phyloP scores from a whole-genome alignment of 768 basidiomycete genomes.

The Zangia roseola region DNA sequence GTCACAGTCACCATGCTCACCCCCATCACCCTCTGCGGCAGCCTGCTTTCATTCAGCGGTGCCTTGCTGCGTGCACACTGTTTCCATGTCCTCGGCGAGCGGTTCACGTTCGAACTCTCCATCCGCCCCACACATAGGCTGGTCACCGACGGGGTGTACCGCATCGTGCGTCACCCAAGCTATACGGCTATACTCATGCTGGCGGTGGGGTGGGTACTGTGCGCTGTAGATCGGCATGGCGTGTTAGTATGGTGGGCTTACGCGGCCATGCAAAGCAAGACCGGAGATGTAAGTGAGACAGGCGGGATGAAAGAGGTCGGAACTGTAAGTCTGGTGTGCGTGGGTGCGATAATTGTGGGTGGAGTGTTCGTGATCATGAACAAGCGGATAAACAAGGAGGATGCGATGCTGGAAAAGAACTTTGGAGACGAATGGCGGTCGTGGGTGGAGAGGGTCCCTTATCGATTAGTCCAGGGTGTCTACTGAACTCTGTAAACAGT shows the following conservation, averaged over 20 bases:
- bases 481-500: too few relatives aligned
- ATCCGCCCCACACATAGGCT: slow-evolving; percentile 22
- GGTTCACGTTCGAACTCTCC: slow-evolving; percentile 27
- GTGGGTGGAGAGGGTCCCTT: slow-evolving; percentile 24
- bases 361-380: not conserved
- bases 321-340: too few relatives aligned
- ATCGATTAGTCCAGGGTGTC: slow-evolving; percentile 22
- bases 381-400: slow-evolving; percentile 27
- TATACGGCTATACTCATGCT: slow-evolving; percentile 12
- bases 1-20: slow-evolving; percentile 11
- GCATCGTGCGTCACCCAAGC: slow-evolving; percentile 32
- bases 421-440: slow-evolving; percentile 29
- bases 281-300: not conserved
- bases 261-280: not conserved
- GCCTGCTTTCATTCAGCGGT: slow-evolving; percentile 3
- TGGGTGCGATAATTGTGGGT: too few relatives aligned
- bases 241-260: not conserved
- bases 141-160: slow-evolving; percentile 27
- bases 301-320: not conserved
- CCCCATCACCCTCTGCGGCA: slow-evolving; percentile 9
- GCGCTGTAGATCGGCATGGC: slow-evolving; percentile 1
- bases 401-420: slow-evolving; percentile 26
- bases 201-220: slow-evolving; percentile 2
- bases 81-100: slow-evolving; percentile 20
- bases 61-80: slow-evolving; percentile 17